Evolutionary conservation across 371 early-diverging fungal genomes (phyloP).

Genomic region (Mortierella sp.): DNA sequence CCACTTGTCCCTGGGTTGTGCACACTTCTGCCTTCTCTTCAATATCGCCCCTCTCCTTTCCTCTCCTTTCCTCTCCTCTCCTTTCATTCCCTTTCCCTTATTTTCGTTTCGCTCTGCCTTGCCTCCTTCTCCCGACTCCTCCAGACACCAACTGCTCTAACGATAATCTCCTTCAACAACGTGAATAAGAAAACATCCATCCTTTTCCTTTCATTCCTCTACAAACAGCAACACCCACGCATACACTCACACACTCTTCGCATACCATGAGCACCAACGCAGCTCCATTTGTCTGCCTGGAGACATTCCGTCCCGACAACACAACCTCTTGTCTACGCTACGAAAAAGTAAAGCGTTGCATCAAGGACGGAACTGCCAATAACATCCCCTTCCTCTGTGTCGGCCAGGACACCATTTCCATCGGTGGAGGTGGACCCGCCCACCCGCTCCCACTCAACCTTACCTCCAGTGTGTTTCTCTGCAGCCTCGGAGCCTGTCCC

Average conservation of each 20-base stretch:
- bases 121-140: no score
- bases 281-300: conserved; percentile 24
- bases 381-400: conserved; percentile 31
- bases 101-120: neutral
- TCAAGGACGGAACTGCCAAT: conserved; percentile 12
- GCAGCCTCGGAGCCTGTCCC: conserved; percentile 22
- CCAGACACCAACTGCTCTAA: neutral
- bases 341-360: conserved; percentile 28
- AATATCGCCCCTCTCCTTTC: neutral
- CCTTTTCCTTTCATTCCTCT: no score
- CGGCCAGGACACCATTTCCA: conserved; percentile 23
- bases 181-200: neutral
- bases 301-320: conserved; percentile 22
- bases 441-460: conserved; percentile 17
- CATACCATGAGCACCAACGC: neutral
- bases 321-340: conserved; percentile 33
- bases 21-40: neutral
- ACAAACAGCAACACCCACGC: neutral
- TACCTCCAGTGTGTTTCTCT: conserved; percentile 23
- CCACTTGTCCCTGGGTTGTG: neutral
- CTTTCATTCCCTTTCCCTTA: neutral
- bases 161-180: neutral
- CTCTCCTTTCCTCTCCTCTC: neutral
- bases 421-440: conserved; percentile 28
- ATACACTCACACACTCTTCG: neutral